These are phyloP conservation scores for Aspergillus homomorphus DNA, from an alignment of 495 filamentous ascomycete genomes.

Conservation along the genomic window DNA sequence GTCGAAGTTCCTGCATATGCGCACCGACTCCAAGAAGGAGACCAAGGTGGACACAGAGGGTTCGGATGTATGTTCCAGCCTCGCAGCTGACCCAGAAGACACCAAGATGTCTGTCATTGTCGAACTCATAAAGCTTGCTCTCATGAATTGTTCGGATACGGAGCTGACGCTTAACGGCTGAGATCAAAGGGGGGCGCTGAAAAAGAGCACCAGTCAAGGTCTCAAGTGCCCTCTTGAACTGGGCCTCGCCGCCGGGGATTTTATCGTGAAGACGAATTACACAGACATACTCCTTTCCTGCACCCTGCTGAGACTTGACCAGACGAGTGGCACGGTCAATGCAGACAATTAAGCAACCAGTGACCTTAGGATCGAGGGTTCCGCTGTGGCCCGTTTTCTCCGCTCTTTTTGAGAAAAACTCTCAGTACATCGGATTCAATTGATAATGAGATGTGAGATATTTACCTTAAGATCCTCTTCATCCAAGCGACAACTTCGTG, in stretches of 20 bases:
- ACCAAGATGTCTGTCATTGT: slow-evolving; percentile 94
- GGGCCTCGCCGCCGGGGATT: slow-evolving; percentile 83
- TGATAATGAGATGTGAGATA: not conserved
- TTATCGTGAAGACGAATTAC: slow-evolving; percentile 91
- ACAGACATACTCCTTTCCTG: slow-evolving; percentile 86
- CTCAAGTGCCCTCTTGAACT: slow-evolving; percentile 87
- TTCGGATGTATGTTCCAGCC: slow-evolving; percentile 97
- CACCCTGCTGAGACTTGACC: slow-evolving; percentile 97
- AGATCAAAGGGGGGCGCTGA: slow-evolving; percentile 95
- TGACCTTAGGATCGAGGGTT: slow-evolving; percentile 92
- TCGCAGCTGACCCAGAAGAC: slow-evolving; percentile 99
- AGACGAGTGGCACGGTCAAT: slow-evolving; percentile 93
- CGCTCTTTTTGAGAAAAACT: slow-evolving; percentile 51
- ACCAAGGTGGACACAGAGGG: slow-evolving; percentile 93
- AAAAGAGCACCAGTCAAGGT: slow-evolving; percentile 94
- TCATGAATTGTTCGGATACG: slow-evolving; percentile 96
- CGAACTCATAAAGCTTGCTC: slow-evolving; percentile 92
- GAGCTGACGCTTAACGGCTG: slow-evolving; percentile 95
- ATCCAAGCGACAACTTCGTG: slow-evolving; percentile 99
- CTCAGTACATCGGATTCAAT: not conserved
- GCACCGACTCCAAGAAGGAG: slow-evolving; percentile 89
- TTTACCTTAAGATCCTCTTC: slow-evolving; percentile 89
- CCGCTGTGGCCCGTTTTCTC: slow-evolving; percentile 98
- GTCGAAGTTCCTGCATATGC: slow-evolving; percentile 97
- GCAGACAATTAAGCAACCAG: slow-evolving; percentile 92